A percentile compares a stretch with the other conserved stretches of the same genome.
Conservation (phyloP, 1,284 basidiomycete species). For the Fistulinella staudtii region DNA sequence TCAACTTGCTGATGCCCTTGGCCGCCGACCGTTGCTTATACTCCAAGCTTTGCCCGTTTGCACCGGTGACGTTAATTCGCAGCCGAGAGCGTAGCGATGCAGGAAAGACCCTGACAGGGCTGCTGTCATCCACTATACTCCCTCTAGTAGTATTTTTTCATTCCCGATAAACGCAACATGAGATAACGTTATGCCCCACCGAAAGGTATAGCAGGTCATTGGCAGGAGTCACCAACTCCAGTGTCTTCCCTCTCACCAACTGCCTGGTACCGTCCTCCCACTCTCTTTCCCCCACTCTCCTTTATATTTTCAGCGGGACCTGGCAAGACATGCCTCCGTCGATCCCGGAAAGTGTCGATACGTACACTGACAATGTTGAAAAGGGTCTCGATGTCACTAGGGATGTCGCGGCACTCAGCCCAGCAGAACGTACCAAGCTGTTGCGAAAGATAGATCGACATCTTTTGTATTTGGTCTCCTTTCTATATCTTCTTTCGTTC, state of each 20-base stretch:
- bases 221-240: no score
- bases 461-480: slow-evolving; percentile 46
- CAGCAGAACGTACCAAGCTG: slow-evolving; percentile 34
- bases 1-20: no score
- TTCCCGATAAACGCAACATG: background rate
- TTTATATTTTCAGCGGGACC: background rate
- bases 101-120: background rate
- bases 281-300: background rate
- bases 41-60: background rate
- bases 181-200: slow-evolving; percentile 1
- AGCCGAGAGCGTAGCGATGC: background rate
- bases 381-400: slow-evolving; percentile 8
- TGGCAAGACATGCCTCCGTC: slow-evolving; percentile 11
- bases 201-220: slow-evolving; percentile 4
- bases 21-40: no score
- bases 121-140: background rate
- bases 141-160: background rate
- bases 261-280: no score
- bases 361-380: slow-evolving; percentile 11
- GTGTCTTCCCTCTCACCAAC: no score
- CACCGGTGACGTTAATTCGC: background rate
- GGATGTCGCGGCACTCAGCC: slow-evolving; percentile 15
- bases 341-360: slow-evolving; percentile 11
- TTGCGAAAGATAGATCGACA: slow-evolving; percentile 49
- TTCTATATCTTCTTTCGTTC: slow-evolving; percentile 60